These are phyloP conservation scores for Parascedosporium putredinis DNA, from an alignment of 2,329 filamentous ascomycete species.

Conservation along the genomic window DNA sequence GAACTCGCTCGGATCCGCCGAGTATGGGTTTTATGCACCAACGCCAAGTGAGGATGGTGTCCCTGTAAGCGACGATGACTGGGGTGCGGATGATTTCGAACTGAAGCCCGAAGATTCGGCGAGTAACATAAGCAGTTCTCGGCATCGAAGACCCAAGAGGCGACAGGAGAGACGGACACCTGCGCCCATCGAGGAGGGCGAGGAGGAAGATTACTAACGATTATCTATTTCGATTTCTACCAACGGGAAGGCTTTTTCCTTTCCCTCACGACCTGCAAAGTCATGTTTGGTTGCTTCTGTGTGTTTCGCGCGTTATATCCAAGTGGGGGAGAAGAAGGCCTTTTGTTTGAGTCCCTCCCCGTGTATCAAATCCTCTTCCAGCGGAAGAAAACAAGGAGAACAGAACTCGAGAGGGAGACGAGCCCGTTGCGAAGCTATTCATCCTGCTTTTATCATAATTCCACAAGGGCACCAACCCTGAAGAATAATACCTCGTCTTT, in stretches of 20 bases:
- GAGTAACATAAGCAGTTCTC: constrained; percentile 66
- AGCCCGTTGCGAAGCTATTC: neutral
- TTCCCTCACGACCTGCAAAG: neutral
- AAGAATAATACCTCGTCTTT: neutral
- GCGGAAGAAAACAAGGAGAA: neutral
- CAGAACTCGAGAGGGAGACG: neutral
- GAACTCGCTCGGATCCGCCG: constrained; percentile 30
- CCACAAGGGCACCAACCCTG: neutral
- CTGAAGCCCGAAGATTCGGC: constrained; percentile 71
- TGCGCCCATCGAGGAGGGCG: constrained; percentile 63
- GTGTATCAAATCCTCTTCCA: neutral
- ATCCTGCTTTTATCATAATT: neutral
- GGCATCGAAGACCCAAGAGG: constrained; percentile 56
- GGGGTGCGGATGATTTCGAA: constrained; percentile 46
- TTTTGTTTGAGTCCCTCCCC: neutral
- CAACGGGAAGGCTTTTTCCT: neutral
- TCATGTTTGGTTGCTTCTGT: neutral
- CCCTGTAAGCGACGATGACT: constrained; percentile 42
- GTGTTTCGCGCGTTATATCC: neutral
- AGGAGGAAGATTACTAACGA: constrained; percentile 39
- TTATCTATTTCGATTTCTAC: neutral
- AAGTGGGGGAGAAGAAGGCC: no score
- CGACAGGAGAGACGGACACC: constrained; percentile 60
- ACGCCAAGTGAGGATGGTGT: constrained; percentile 22
- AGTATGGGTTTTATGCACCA: constrained; percentile 30